Evolutionary conservation across 1,284 basidiomycete species (phyloP).

Genomic region (Tilletia horrida): DNA sequence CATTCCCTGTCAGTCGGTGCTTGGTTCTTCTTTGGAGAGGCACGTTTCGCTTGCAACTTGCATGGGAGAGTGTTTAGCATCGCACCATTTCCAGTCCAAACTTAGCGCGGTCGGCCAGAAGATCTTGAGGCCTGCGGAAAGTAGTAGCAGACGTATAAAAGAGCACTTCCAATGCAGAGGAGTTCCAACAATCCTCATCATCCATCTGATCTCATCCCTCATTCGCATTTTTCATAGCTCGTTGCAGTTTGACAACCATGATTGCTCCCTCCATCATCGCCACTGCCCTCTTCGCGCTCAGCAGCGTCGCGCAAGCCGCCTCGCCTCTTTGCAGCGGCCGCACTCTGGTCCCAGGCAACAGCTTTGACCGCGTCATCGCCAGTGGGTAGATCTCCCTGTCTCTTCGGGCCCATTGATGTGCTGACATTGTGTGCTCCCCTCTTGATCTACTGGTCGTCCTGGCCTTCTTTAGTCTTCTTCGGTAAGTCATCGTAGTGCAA

Average conservation of each 20-base stretch:
- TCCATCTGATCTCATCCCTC: too few species aligned
- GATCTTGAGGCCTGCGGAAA: too few species aligned
- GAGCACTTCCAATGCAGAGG: too few species aligned
- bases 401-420: not conserved
- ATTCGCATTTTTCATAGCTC: too few species aligned
- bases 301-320: constrained; percentile 17
- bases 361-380: constrained; percentile 19
- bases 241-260: not conserved
- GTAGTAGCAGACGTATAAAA: too few species aligned
- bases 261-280: constrained; percentile 15
- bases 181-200: too few species aligned
- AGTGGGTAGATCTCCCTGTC: constrained; percentile 4
- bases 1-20: too few species aligned
- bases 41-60: too few species aligned
- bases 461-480: constrained; percentile 15
- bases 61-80: too few species aligned
- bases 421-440: not conserved
- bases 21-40: too few species aligned
- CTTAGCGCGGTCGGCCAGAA: too few species aligned
- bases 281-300: constrained; percentile 4
- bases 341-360: constrained; percentile 17
- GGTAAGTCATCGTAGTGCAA: not conserved
- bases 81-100: too few species aligned
- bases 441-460: not conserved
- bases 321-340: constrained; percentile 21